Evolutionary conservation across 1,284 basidiomycete species (phyloP).

Genomic region (Sporisorium scitamineum): DNA sequence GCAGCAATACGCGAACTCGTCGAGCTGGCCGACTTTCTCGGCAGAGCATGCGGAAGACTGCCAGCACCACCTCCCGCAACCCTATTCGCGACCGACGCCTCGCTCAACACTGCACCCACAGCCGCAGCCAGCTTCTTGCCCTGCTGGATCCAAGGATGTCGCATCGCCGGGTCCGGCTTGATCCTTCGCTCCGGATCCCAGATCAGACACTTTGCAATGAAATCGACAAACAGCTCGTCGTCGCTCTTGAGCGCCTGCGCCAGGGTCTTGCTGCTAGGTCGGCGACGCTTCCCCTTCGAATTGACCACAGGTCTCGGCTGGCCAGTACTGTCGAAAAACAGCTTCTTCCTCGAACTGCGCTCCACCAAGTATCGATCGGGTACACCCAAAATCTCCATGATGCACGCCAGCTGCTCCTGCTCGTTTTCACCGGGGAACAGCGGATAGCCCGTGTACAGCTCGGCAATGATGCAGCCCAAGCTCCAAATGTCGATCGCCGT

Average conservation of each 20-base stretch:
- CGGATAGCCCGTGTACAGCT: constrained; percentile 98
- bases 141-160: constrained; percentile 66
- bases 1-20: neutral
- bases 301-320: constrained; percentile 92
- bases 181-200: constrained; percentile 98
- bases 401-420: constrained; percentile 97
- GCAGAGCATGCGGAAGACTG: neutral
- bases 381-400: constrained; percentile 97
- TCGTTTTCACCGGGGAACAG: constrained; percentile 98
- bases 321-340: constrained; percentile 97
- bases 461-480: constrained; percentile 95
- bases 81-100: neutral
- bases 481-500: constrained; percentile 95
- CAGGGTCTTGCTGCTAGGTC: constrained; percentile 90
- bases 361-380: constrained; percentile 96
- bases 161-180: constrained; percentile 86
- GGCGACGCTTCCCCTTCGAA: constrained; percentile 91
- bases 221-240: constrained; percentile 78
- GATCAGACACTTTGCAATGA: constrained; percentile 92
- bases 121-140: constrained; percentile 19
- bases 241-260: constrained; percentile 87
- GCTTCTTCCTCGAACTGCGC: constrained; percentile 88
- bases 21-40: constrained; percentile 11
- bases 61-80: neutral
- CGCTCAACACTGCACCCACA: constrained; percentile 13